phyloP scores from a whole-genome alignment of 2,329 filamentous ascomycete species.

The Neonectria hederae region DNA sequence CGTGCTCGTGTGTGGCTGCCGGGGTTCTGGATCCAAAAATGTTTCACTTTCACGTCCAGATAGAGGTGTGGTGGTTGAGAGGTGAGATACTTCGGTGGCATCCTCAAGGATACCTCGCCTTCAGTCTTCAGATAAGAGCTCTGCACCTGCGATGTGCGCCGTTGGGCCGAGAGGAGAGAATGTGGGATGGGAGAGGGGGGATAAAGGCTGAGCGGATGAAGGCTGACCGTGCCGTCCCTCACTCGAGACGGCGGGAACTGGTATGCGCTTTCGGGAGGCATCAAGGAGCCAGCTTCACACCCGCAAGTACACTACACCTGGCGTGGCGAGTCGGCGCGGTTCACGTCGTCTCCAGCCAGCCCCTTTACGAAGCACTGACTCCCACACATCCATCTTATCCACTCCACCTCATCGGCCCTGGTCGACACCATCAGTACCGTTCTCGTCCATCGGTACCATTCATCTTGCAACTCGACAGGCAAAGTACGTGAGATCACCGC shows the following conservation, averaged over 20 bases:
- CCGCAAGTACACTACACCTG: neutral
- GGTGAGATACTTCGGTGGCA: neutral
- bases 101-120: neutral
- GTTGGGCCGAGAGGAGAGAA: neutral
- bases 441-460: neutral
- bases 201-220: neutral
- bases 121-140: neutral
- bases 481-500: conserved; percentile 10
- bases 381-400: conserved; percentile 6
- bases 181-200: neutral
- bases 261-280: neutral
- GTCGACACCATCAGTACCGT: conserved; percentile 9
- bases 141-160: neutral
- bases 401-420: conserved; percentile 5
- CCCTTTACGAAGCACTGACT: conserved; percentile 4
- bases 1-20: conserved; percentile 1
- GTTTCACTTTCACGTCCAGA: conserved; percentile 12
- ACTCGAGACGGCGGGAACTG: neutral
- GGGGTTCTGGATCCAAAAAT: conserved; percentile 2
- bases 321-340: neutral
- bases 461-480: neutral
- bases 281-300: neutral
- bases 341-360: conserved; percentile 7
- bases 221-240: neutral
- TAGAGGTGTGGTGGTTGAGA: neutral